Conservation (phyloP, 371 early-diverging fungal species). For the Funneliformis caledonium region DNA sequence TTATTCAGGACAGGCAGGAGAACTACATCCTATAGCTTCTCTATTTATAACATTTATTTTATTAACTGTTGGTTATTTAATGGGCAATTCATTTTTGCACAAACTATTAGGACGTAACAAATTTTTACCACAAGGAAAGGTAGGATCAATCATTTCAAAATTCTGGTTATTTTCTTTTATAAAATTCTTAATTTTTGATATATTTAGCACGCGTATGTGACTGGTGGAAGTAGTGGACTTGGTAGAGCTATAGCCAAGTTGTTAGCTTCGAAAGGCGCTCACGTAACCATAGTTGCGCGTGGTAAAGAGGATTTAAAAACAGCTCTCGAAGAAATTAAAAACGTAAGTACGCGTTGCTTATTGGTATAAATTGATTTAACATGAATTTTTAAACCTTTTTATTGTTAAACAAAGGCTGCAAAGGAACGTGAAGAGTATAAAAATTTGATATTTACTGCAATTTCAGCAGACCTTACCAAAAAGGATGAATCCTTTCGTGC, state of each 20-base stretch:
- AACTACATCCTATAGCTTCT: slow-evolving; percentile 17
- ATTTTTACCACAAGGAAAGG: slow-evolving; percentile 30
- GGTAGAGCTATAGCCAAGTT: slow-evolving; percentile 83
- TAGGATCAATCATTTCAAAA: not conserved
- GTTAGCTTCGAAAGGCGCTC: slow-evolving; percentile 76
- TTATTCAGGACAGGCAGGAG: not conserved
- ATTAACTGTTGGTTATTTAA: slow-evolving; percentile 5
- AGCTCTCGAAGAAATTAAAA: slow-evolving; percentile 64
- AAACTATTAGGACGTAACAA: slow-evolving; percentile 17
- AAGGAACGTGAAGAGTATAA: not conserved
- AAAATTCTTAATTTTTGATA: not conserved
- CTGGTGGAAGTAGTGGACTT: slow-evolving; percentile 94
- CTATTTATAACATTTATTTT: slow-evolving; percentile 8
- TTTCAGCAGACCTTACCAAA: slow-evolving; percentile 68
- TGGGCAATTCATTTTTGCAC: not conserved
- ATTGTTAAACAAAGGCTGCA: slow-evolving; percentile 9
- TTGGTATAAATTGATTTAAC: not conserved
- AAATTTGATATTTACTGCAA: slow-evolving; percentile 55
- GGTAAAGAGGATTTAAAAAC: slow-evolving; percentile 59
- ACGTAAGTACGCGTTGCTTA: slow-evolving; percentile 41
- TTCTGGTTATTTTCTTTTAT: not conserved
- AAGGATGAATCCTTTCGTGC: slow-evolving; percentile 61
- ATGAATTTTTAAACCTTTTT: not conserved
- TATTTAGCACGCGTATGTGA: slow-evolving; percentile 78
- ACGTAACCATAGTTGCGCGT: slow-evolving; percentile 90